Conservation (phyloP, 108 stramenopile genomes). For the Chaetoceros muelleri region DNA sequence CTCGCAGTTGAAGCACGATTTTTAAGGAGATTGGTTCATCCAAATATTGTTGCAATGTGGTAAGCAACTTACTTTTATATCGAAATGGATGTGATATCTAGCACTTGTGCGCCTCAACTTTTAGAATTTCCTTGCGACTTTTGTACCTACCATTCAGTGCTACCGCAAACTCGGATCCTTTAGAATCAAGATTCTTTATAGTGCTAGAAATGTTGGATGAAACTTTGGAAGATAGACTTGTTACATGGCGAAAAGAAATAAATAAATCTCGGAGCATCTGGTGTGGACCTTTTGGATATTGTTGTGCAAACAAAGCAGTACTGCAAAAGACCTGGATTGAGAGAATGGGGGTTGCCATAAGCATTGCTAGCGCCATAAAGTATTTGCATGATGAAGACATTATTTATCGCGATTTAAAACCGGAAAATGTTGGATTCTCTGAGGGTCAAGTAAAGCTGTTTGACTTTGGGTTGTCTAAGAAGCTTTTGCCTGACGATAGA, state of each 20-base stretch:
- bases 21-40: slow-evolving; percentile 43
- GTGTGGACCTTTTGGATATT: slow-evolving; percentile 60
- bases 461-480: slow-evolving; percentile 80
- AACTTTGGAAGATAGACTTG: slow-evolving; percentile 66
- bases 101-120: background rate
- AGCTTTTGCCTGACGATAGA: slow-evolving; percentile 33
- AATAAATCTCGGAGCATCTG: slow-evolving; percentile 43
- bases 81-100: background rate
- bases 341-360: slow-evolving; percentile 41
- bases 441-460: slow-evolving; percentile 58
- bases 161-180: slow-evolving; percentile 70
- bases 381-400: slow-evolving; percentile 65
- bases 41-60: slow-evolving; percentile 61
- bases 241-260: slow-evolving; percentile 60
- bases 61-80: background rate
- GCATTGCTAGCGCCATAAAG: slow-evolving; percentile 66
- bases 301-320: slow-evolving; percentile 58
- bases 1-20: slow-evolving; percentile 82
- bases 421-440: slow-evolving; percentile 60
- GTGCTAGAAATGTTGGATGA: slow-evolving; percentile 54
- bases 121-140: background rate
- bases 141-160: slow-evolving; percentile 28
- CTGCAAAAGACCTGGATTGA: slow-evolving; percentile 72
- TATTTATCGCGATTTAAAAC: slow-evolving; percentile 66
- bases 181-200: slow-evolving; percentile 70